Evolutionary conservation across 352 stramenopile genomes (phyloP).

Genomic region (Sclerospora graminicola): DNA sequence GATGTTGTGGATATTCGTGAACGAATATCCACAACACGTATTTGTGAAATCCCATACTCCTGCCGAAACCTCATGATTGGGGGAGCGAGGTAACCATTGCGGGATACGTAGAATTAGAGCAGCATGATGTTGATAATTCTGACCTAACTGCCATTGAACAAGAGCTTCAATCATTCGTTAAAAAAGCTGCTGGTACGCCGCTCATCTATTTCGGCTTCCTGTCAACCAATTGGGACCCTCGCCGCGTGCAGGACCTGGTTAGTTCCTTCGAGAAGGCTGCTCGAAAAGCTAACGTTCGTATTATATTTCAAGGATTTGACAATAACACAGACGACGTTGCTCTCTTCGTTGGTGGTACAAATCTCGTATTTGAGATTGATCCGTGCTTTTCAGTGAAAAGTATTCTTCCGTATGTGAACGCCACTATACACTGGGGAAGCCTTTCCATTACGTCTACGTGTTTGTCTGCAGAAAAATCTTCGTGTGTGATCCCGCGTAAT

Average conservation of each 20-base stretch:
- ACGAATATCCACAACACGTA: constrained; percentile 65
- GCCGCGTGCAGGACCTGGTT: no score
- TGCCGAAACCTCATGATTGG: no score
- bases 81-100: no score
- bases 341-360: constrained; percentile 24
- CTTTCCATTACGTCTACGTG: constrained; percentile 41
- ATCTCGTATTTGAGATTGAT: constrained; percentile 36
- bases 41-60: constrained; percentile 46
- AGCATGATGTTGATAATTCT: no score
- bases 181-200: no score
- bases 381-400: constrained; percentile 24
- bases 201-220: no score
- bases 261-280: no score
- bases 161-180: no score
- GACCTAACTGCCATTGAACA: no score
- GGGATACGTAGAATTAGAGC: no score
- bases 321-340: constrained; percentile 15
- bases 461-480: constrained; percentile 31
- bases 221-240: no score
- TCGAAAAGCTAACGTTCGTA: constrained; percentile 20
- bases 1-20: constrained; percentile 29
- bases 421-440: constrained; percentile 47
- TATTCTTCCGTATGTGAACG: constrained; percentile 28
- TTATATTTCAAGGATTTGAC: constrained; percentile 53
- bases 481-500: constrained; percentile 38